These are phyloP conservation scores for Tulasnella sp. DNA, from an alignment of 768 basidiomycete genomes.

Conservation along the genomic window DNA sequence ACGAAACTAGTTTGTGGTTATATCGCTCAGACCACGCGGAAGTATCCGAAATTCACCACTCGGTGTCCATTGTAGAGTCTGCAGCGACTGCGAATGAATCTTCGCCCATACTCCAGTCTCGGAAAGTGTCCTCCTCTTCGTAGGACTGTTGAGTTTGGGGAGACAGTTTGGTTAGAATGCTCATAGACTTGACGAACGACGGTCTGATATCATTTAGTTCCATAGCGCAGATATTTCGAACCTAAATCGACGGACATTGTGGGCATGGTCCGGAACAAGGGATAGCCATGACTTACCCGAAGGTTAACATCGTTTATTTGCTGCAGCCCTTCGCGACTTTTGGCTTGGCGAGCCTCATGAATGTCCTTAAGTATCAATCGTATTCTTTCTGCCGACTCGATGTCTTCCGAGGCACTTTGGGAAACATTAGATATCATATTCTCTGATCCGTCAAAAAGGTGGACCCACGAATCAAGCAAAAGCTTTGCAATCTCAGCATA, in stretches of 20 bases:
- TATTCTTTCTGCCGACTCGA: slow-evolving; percentile 73
- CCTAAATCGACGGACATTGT: slow-evolving; percentile 30
- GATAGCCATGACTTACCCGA: slow-evolving; percentile 38
- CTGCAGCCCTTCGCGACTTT: slow-evolving; percentile 74
- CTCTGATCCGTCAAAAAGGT: slow-evolving; percentile 4
- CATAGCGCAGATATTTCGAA: slow-evolving; percentile 77
- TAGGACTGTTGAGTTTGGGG: slow-evolving; percentile 1
- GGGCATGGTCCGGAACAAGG: background rate
- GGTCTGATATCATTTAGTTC: slow-evolving; percentile 92
- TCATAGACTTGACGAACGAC: slow-evolving; percentile 77
- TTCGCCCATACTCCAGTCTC: background rate
- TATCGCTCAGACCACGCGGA: background rate
- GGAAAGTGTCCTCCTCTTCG: slow-evolving; percentile 13
- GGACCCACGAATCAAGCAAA: slow-evolving; percentile 76
- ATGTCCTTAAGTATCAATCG: slow-evolving; percentile 83
- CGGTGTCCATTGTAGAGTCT: slow-evolving; percentile 7
- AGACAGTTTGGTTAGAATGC: slow-evolving; percentile 47
- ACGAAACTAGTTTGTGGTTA: background rate
- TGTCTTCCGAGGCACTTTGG: slow-evolving; percentile 76
- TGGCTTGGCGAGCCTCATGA: slow-evolving; percentile 92
- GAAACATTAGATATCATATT: background rate
- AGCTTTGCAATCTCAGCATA: slow-evolving; percentile 88
- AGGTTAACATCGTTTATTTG: slow-evolving; percentile 73
- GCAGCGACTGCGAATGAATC: background rate
- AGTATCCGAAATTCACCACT: background rate